phyloP scores from a whole-genome alignment of 2,329 filamentous ascomycete species.

The Fusarium anthophilum region DNA sequence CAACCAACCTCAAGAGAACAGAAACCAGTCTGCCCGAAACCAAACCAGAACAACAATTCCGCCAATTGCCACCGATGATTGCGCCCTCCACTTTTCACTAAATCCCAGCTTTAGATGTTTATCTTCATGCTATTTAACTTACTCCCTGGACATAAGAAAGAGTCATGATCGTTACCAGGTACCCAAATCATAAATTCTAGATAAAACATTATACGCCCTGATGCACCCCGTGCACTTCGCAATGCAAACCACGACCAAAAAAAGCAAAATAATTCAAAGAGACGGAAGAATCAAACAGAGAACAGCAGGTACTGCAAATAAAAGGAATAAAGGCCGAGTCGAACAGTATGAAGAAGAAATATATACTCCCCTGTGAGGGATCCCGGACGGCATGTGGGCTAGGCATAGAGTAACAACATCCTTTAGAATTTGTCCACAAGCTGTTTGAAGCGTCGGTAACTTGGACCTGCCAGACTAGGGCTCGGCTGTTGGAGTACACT shows the following conservation, averaged over 20 bases:
- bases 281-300: neutral
- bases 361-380: neutral
- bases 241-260: neutral
- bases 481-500: neutral
- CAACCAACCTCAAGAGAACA: neutral
- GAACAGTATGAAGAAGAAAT: neutral
- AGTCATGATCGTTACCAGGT: conserved; percentile 31
- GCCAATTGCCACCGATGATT: conserved; percentile 13
- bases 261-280: neutral
- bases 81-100: conserved; percentile 14
- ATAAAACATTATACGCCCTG: conserved; percentile 25
- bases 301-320: neutral
- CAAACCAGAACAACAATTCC: conserved; percentile 15
- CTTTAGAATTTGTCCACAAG: neutral
- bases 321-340: neutral
- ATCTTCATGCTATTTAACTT: conserved; percentile 26
- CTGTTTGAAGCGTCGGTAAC: neutral
- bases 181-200: conserved; percentile 10
- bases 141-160: conserved; percentile 22
- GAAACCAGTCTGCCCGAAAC: conserved; percentile 29
- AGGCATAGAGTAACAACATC: neutral
- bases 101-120: conserved; percentile 32
- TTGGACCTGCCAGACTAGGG: neutral
- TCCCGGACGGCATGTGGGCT: neutral
- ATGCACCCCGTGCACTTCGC: conserved; percentile 15